These are phyloP conservation scores for Bruguiera hainesii DNA, from an alignment of 441 rosid species.

Conservation along the genomic window DNA sequence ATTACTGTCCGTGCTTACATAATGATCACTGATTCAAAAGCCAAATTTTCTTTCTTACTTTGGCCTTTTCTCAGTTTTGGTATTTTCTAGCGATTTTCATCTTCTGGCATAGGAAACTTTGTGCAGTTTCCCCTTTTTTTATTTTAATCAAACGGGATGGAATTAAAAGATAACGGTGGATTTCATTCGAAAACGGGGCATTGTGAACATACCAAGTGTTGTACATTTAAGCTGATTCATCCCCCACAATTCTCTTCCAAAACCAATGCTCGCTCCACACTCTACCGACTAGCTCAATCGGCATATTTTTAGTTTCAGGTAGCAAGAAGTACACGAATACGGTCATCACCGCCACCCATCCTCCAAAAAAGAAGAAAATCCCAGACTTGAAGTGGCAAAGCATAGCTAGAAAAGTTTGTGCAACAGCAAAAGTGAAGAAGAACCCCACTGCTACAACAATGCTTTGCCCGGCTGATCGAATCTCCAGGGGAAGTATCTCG, in stretches of 20 bases:
- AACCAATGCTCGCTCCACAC: constrained; percentile 78
- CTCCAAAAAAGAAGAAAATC: constrained; percentile 63
- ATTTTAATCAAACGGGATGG: no score
- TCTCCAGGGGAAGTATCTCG: constrained; percentile 66
- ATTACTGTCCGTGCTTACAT: neutral
- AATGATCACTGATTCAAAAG: constrained; percentile 1
- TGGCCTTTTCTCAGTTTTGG: neutral
- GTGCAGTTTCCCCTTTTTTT: no score
- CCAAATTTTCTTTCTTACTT: no score
- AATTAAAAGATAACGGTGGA: no score
- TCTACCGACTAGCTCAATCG: constrained; percentile 56
- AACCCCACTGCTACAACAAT: constrained; percentile 55
- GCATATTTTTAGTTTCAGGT: constrained; percentile 70
- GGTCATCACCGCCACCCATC: constrained; percentile 59
- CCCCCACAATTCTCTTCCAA: constrained; percentile 54
- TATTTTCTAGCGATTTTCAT: no score
- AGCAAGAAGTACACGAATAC: constrained; percentile 44
- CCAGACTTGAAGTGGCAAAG: constrained; percentile 68
- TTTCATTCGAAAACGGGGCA: no score
- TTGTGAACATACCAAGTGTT: no score
- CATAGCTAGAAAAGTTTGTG: constrained; percentile 52
- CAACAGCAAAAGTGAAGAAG: constrained; percentile 54
- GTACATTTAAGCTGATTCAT: neutral
- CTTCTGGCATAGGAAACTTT: no score
- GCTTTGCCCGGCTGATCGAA: constrained; percentile 67